Conservation (phyloP, 2,329 filamentous ascomycete species). For the Pseudogymnoascus sp. region DNA sequence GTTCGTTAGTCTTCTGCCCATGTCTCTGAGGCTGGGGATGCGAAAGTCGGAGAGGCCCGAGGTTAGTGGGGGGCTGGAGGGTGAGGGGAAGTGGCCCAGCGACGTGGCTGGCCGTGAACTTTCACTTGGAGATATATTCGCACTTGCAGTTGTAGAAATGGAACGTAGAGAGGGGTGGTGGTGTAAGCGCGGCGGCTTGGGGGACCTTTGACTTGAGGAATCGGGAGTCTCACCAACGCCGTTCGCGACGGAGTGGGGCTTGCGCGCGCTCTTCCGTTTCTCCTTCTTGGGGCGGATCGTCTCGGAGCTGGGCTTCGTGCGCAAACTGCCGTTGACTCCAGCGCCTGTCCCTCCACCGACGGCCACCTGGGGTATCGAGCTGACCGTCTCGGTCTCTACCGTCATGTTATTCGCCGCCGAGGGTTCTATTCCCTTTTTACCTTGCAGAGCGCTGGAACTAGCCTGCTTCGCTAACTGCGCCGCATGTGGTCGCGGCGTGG, state of each 20-base stretch:
- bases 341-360: constrained; percentile 59
- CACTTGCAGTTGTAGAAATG: background rate
- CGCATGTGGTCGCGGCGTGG: constrained; percentile 41
- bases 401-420: constrained; percentile 77
- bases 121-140: background rate
- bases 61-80: background rate
- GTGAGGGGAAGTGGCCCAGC: constrained; percentile 14
- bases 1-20: constrained; percentile 39
- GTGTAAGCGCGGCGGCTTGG: background rate
- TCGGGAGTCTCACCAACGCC: constrained; percentile 57
- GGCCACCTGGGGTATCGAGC: constrained; percentile 76
- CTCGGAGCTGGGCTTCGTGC: constrained; percentile 84
- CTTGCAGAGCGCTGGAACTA: constrained; percentile 50
- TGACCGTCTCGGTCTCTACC: constrained; percentile 93
- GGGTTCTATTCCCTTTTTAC: constrained; percentile 60
- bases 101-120: background rate
- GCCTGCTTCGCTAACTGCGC: constrained; percentile 58
- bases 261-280: constrained; percentile 70
- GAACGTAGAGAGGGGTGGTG: background rate
- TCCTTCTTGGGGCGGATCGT: constrained; percentile 93
- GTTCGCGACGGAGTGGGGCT: constrained; percentile 61
- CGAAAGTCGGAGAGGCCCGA: background rate
- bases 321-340: constrained; percentile 62
- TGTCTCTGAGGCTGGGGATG: constrained; percentile 15
- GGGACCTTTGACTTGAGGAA: constrained; percentile 11